Evolutionary conservation across 2,329 filamentous ascomycete species (phyloP).

Genomic region (Zymoseptoria passerinii): DNA sequence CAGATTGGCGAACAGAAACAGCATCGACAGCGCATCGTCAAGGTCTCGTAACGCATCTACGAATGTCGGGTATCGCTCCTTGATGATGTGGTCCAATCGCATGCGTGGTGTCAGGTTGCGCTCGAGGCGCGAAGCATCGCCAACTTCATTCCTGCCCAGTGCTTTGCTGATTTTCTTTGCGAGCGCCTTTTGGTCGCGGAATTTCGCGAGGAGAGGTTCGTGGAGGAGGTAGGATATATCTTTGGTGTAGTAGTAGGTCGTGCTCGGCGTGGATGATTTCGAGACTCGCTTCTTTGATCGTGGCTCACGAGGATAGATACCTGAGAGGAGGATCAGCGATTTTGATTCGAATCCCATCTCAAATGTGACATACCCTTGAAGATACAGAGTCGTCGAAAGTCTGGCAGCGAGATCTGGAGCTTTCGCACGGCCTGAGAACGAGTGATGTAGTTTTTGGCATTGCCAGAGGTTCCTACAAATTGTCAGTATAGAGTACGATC

Average conservation of each 20-base stretch:
- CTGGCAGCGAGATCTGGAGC: conserved; percentile 90
- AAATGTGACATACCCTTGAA: conserved; percentile 62
- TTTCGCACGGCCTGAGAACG: conserved; percentile 95
- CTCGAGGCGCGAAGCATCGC: conserved; percentile 81
- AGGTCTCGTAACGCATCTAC: conserved; percentile 87
- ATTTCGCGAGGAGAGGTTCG: conserved; percentile 87
- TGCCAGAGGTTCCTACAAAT: conserved; percentile 63
- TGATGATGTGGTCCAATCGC: conserved; percentile 91
- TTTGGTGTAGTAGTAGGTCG: conserved; percentile 87
- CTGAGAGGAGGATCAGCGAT: conserved; percentile 25
- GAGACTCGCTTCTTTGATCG: conserved; percentile 94
- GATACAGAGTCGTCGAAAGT: conserved; percentile 97
- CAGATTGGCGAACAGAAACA: conserved; percentile 95
- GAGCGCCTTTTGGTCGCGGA: conserved; percentile 92
- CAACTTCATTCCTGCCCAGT: conserved; percentile 81
- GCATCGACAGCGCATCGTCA: conserved; percentile 92
- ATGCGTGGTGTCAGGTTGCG: conserved; percentile 84
- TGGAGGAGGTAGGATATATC: conserved; percentile 98
- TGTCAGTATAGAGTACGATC: background rate
- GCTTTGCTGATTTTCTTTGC: conserved; percentile 96
- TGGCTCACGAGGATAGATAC: conserved; percentile 95
- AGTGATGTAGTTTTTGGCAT: conserved; percentile 97
- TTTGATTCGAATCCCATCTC: background rate
- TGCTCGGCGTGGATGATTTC: conserved; percentile 80
- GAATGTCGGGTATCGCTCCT: conserved; percentile 96